Conservation (phyloP, 2,329 filamentous ascomycete genomes). For the Neoscytalidium dimidiatum region DNA sequence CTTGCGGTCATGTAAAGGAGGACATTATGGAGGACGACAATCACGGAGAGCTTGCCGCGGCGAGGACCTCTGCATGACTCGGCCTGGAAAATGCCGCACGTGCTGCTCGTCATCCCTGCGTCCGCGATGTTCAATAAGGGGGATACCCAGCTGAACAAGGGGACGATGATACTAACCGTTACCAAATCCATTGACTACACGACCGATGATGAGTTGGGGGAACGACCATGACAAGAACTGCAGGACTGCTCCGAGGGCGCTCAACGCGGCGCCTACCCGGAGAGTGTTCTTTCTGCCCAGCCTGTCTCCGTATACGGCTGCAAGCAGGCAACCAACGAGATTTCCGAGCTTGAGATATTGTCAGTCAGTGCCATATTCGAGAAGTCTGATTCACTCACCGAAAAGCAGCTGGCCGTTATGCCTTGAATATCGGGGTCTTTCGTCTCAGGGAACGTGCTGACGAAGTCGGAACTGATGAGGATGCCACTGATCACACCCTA, state of each 20-base stretch:
- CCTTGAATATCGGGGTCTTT: conserved; percentile 26
- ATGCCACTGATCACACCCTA: conserved; percentile 24
- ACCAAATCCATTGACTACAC: conserved; percentile 24
- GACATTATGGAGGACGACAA: conserved; percentile 25
- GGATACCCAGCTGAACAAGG: not conserved
- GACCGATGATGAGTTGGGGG: conserved; percentile 22
- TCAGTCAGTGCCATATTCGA: too few relatives aligned
- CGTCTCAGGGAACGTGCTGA: conserved; percentile 27
- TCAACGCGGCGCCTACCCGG: conserved; percentile 22
- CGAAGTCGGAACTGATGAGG: conserved; percentile 26
- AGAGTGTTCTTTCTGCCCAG: conserved; percentile 28
- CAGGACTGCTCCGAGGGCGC: conserved; percentile 25
- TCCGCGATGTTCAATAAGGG: not conserved
- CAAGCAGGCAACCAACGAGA: conserved; percentile 13
- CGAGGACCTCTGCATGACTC: conserved; percentile 22
- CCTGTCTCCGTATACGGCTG: conserved; percentile 17
- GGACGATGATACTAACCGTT: conserved; percentile 17
- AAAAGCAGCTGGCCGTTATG: conserved; percentile 29
- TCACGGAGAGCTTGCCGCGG: conserved; percentile 24
- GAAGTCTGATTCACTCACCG: conserved; percentile 21
- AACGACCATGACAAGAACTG: conserved; percentile 23
- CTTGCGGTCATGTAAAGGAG: conserved; percentile 25
- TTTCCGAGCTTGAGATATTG: not conserved
- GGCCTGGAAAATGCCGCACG: conserved; percentile 24
- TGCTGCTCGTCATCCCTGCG: conserved; percentile 22